Percentiles rank a stretch among this genome's conserved stretches.
These are phyloP conservation scores for Oropetium thomaeum DNA, from an alignment of 176 grass and related monocot species.

Conservation along the genomic window DNA sequence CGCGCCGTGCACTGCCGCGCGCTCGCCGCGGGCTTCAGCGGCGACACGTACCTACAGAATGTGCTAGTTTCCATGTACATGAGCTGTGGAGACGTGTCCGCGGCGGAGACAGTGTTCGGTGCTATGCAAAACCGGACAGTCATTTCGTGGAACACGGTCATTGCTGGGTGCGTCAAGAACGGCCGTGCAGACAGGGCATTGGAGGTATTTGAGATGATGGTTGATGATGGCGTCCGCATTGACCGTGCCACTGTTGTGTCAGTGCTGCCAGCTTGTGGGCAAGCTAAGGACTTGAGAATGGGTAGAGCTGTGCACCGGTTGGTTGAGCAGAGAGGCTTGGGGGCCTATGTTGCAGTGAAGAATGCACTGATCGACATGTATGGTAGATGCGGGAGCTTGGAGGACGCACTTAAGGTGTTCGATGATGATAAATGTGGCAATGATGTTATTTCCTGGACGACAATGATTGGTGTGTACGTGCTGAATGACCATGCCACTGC, in stretches of 20 bases:
- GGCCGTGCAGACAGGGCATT: conserved; percentile 38
- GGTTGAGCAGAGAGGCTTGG: conserved; percentile 44
- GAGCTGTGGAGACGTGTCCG: conserved; percentile 36
- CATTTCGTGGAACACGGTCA: conserved; percentile 66
- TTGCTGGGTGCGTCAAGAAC: conserved; percentile 45
- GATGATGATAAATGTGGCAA: conserved; percentile 30
- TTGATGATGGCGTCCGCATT: conserved; percentile 17
- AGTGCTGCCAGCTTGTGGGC: conserved; percentile 56
- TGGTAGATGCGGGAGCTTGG: conserved; percentile 54
- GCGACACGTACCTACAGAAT: conserved; percentile 62
- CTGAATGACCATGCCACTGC: conserved; percentile 22
- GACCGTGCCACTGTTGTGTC: conserved; percentile 54
- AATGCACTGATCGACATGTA: conserved; percentile 77
- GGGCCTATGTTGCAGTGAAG: conserved; percentile 36
- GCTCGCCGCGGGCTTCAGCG: conserved; percentile 44
- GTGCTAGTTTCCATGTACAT: conserved; percentile 57
- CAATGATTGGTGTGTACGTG: conserved; percentile 48
- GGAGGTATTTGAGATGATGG: conserved; percentile 45
- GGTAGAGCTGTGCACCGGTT: conserved; percentile 51
- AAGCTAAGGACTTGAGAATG: conserved; percentile 39
- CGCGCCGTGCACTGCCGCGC: conserved; percentile 44
- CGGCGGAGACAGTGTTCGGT: conserved; percentile 40
- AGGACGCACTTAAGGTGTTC: conserved; percentile 50
- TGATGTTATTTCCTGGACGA: conserved; percentile 65
- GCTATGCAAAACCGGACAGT: conserved; percentile 33